These are phyloP conservation scores for Globisporangium okanoganense DNA, from an alignment of 352 stramenopile species.

Conservation along the genomic window DNA sequence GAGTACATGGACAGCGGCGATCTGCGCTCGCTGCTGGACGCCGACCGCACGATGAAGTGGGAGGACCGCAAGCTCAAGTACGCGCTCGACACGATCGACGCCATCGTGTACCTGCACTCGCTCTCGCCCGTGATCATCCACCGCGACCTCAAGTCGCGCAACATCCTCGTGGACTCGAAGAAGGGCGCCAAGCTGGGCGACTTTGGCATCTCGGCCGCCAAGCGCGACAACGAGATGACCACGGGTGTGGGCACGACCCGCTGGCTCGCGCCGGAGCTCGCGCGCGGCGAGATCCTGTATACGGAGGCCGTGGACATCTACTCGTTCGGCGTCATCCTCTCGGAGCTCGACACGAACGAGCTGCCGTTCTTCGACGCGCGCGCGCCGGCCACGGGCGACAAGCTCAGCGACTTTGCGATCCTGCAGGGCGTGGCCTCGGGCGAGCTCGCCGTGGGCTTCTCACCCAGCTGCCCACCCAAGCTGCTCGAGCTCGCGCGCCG, in stretches of 20 bases:
- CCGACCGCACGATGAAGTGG: constrained; percentile 25
- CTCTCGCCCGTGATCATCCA: constrained; percentile 62
- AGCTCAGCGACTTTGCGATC: constrained; percentile 56
- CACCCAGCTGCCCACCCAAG: constrained; percentile 36
- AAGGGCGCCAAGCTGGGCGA: constrained; percentile 64
- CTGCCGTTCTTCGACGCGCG: constrained; percentile 54
- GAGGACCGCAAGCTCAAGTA: constrained; percentile 43
- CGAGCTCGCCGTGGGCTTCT: constrained; percentile 34
- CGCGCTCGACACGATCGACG: constrained; percentile 59
- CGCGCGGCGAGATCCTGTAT: constrained; percentile 55
- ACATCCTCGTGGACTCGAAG: constrained; percentile 58
- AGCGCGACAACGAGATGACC: constrained; percentile 58
- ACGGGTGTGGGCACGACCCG: constrained; percentile 53
- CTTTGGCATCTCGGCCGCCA: constrained; percentile 60
- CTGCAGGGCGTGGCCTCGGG: constrained; percentile 50
- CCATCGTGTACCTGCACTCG: constrained; percentile 69
- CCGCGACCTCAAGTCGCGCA: constrained; percentile 69
- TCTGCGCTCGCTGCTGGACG: constrained; percentile 48
- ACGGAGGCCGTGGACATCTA: constrained; percentile 67
- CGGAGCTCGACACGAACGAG: constrained; percentile 64
- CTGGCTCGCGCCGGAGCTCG: constrained; percentile 63
- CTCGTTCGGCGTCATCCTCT: constrained; percentile 64
- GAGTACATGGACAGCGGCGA: constrained; percentile 73
- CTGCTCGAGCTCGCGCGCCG: constrained; percentile 41
- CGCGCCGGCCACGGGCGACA: constrained; percentile 21